Evolutionary conservation across 306 rosid genomes (phyloP), one percentile per base, ranked within the genome.

Genomic region (Cyamopsis tetragonoloba): DNA sequence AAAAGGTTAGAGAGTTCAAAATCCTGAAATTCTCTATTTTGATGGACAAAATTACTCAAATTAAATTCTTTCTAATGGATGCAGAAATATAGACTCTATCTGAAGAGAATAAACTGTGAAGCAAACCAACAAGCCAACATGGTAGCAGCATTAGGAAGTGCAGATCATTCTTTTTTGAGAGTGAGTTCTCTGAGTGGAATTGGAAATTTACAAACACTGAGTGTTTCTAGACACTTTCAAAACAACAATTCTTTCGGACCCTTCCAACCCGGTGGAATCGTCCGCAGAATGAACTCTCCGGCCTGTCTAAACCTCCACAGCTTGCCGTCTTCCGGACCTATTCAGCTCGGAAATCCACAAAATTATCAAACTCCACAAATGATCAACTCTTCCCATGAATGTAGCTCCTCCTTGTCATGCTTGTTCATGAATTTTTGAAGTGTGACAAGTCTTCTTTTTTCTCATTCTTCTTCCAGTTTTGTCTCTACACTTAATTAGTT

Each of bases 1-100:
- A n/a, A n/a, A n/a, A n/a, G n/a, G n/a, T n/a, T n/a, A n/a, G n/a
- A n/a, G n/a, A n/a, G n/a, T n/a, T n/a, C n/a, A n/a, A n/a, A n/a
- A n/a, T n/a, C n/a, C n/a, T n/a, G n/a, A n/a, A n/a, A n/a, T n/a
- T n/a, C n/a, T n/a, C n/a, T n/a, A n/a, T n/a, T n/a, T n/a, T n/a
- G n/a, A n/a, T n/a, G n/a, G n/a, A n/a, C n/a, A n/a, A n/a, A n/a
- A n/a, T n/a, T n/a, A n/a, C n/a, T n/a, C n/a, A n/a, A n/a, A n/a
- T n/a, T n/a, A n/a, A 20, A 23, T 30, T 27, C 55, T 66, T 38
- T 47, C 22, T 51, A 61, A 43, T 70, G 66, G n/a, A 79, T 83
- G 83, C 92, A 95, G 99, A 95, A 95, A 71, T 95, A 90, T 50
- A 85, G 99, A 81, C 91, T 90, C 65, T 95, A 95, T 76, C 88